phyloP scores from a whole-genome alignment of 495 filamentous ascomycete species.

The Penicillium maclennaniae region DNA sequence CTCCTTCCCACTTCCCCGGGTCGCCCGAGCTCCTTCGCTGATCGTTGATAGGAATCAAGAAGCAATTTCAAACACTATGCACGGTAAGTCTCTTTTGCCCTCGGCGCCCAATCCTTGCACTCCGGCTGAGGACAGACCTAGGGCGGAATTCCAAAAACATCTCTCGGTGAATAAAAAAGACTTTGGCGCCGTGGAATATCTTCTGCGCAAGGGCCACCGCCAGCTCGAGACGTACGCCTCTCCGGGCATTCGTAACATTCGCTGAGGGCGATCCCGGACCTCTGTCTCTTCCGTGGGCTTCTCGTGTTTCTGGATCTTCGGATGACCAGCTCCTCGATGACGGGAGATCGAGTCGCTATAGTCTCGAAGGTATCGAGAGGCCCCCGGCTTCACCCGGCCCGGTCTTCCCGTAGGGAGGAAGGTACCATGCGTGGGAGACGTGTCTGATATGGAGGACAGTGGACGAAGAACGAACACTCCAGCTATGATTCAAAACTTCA shows the following conservation, averaged over 20 bases:
- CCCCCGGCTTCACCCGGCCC: no score
- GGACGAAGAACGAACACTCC: no score
- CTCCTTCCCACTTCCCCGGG: slow-evolving; percentile 8
- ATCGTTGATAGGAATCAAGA: slow-evolving; percentile 41
- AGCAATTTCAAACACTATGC: slow-evolving; percentile 54
- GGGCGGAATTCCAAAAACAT: slow-evolving; percentile 74
- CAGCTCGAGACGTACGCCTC: slow-evolving; percentile 84
- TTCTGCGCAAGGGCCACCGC: slow-evolving; percentile 76
- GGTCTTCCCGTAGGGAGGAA: neutral
- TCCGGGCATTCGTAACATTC: slow-evolving; percentile 79
- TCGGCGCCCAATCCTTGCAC: slow-evolving; percentile 10
- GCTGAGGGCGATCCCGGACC: slow-evolving; percentile 14
- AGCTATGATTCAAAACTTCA: no score
- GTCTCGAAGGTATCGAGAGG: no score
- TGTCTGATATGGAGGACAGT: neutral
- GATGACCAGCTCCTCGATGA: neutral
- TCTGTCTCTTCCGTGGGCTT: neutral
- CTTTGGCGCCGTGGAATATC: slow-evolving; percentile 82
- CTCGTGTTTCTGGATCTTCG: neutral
- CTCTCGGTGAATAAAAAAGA: slow-evolving; percentile 75
- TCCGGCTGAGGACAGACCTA: slow-evolving; percentile 29
- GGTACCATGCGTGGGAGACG: neutral
- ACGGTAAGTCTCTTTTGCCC: slow-evolving; percentile 39
- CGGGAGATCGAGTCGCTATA: neutral
- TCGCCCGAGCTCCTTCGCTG: slow-evolving; percentile 6